phyloP scores from a whole-genome alignment of 169 alveolate species.

The Cryptosporidium parvum region DNA sequence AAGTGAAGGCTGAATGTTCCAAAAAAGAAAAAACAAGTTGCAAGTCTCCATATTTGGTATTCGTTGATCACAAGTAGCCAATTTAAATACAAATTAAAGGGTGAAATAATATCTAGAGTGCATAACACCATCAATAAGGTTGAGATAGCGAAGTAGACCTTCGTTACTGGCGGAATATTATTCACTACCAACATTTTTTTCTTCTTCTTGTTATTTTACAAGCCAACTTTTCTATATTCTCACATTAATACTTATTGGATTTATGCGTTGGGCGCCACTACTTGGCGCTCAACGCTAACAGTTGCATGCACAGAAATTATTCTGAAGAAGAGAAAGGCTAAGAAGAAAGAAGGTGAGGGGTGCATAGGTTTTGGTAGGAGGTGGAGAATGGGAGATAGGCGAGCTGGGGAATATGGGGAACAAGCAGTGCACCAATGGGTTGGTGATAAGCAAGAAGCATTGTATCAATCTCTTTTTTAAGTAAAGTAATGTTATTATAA shows the following conservation, averaged over 20 bases:
- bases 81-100: conserved; percentile 86
- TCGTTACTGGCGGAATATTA: conserved; percentile 85
- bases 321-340: not conserved
- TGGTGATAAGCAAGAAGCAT: not conserved
- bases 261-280: conserved; percentile 11
- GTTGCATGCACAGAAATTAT: not conserved
- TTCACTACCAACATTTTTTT: conserved; percentile 24
- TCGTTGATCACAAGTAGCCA: conserved; percentile 85
- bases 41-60: conserved; percentile 88
- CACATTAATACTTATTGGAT: conserved; percentile 53
- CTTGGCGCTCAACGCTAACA: not conserved
- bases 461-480: not conserved
- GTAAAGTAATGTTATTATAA: not conserved
- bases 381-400: too few species aligned
- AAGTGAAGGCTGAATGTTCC: conserved; percentile 91
- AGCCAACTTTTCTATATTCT: conserved; percentile 45
- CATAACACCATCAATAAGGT: conserved; percentile 85
- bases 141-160: conserved; percentile 85
- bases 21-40: conserved; percentile 91
- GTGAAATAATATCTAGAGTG: conserved; percentile 86
- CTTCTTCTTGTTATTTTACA: not conserved
- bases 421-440: too few species aligned
- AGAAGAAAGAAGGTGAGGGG: too few species aligned
- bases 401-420: not conserved
- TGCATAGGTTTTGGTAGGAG: too few species aligned